phyloP scores from a whole-genome alignment of 768 basidiomycete species.

The Lyophyllum shimeji region DNA sequence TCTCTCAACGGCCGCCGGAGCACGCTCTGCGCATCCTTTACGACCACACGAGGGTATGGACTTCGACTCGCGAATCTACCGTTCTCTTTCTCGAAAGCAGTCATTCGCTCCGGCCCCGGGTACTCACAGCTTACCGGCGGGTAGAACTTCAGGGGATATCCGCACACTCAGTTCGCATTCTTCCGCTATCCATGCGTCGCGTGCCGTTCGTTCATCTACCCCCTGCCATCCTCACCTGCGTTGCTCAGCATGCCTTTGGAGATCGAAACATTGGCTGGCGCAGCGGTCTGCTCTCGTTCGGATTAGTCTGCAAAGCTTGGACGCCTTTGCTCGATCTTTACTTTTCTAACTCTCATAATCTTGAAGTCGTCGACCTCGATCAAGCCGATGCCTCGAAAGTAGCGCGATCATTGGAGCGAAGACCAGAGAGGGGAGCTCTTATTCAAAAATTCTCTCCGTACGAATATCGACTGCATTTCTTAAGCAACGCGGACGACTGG shows the following conservation, averaged over 20 bases:
- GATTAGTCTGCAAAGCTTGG: background rate
- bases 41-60: background rate
- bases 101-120: background rate
- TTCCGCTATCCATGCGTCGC: background rate
- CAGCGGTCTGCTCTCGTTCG: background rate
- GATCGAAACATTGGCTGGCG: background rate
- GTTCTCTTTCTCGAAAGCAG: background rate
- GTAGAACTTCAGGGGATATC: background rate
- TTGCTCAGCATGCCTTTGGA: background rate
- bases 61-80: background rate
- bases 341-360: background rate
- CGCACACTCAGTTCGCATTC: background rate
- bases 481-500: no score
- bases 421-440: background rate
- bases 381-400: background rate
- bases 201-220: background rate
- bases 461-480: no score
- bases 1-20: background rate
- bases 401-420: background rate
- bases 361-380: background rate
- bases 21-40: background rate
- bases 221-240: background rate
- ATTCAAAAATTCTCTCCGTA: background rate
- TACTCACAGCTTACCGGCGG: background rate
- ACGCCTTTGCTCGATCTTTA: background rate